Evolutionary conservation across 306 rosid genomes (phyloP), one percentile per base, ranked within the genome.

Genomic region (Cajanus cajan): DNA sequence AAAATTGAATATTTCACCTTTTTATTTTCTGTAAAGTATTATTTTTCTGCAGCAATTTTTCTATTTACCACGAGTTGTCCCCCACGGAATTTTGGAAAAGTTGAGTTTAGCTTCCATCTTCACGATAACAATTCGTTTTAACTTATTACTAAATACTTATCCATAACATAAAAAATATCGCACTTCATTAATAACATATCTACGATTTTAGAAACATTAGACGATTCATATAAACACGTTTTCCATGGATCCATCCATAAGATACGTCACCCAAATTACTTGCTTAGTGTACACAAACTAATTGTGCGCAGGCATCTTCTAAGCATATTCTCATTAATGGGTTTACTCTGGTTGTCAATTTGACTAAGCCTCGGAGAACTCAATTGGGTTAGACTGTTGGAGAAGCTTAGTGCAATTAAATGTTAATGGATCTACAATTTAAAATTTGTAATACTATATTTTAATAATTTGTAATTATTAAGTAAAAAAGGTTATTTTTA

Each of bases 291-390:
- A 31, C 73, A 61, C 73, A 68, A 34, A 71, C 37, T 22, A 80
- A 18, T 50, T 34, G 75, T 72, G 79, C 47, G 19, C 43, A 31
- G 15, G 83, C 19, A 78, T 55, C 50, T 78, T 24, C 52, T 2
- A 2, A 13, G 83, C 2, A 83, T 79, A 78, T 73, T 79, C 84
- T 79, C 7, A 11, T 3, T 40, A 43, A 76, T 82, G 85, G 82
- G 66, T 19, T 62, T 24, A 11, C 44, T 68, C 22, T 61, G 13
- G 24, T 19, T 66, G 25, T 10, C 37, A 80, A 21, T 63, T 33
- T 22, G 51, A 18, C 31, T 21, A 28, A 39, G 4, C 47, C n/a
- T 3, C 0, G 41, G 22, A 18, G 37, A 59, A 31, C 7, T 4
- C 22, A 33, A 40, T 62, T 39, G 37, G 15, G 25, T 71, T 59